Percentiles rank a stretch among this genome's conserved stretches.
phyloP scores from a whole-genome alignment of 1,284 basidiomycete species.

The Ustilago xerochloae region DNA sequence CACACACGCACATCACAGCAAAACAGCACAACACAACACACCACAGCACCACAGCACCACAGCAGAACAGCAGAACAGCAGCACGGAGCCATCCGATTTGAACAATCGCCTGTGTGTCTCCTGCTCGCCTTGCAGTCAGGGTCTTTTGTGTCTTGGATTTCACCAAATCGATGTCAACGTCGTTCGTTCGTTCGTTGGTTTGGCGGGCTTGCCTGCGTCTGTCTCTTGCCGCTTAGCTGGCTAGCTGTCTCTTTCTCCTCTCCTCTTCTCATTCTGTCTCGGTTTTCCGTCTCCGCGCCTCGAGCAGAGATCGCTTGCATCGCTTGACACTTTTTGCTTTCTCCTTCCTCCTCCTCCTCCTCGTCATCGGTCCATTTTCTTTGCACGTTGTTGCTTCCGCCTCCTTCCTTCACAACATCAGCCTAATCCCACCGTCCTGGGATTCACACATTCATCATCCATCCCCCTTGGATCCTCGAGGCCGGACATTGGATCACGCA shows the following conservation, averaged over 20 bases:
- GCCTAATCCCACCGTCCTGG: constrained; percentile 6
- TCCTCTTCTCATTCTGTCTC: not conserved
- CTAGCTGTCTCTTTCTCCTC: not conserved
- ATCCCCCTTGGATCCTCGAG: not conserved
- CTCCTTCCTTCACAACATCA: not conserved
- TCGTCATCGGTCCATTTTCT: not conserved
- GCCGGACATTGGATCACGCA: not conserved
- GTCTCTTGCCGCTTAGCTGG: not conserved
- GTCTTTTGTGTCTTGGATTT: not conserved
- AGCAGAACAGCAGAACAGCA: not conserved
- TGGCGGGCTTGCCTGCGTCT: not conserved
- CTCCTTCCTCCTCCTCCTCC: not conserved
- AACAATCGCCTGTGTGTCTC: too few species aligned
- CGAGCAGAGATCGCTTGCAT: not conserved
- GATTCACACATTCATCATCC: not conserved
- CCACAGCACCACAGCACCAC: not conserved
- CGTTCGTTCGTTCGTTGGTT: not conserved
- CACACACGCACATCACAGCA: not conserved
- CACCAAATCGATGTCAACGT: constrained; percentile 2
- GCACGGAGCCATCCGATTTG: not conserved
- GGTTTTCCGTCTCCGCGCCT: not conserved
- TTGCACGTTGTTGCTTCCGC: not conserved
- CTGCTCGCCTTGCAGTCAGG: constrained; percentile 10
- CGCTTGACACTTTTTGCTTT: not conserved
- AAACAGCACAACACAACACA: not conserved